phyloP scores from a whole-genome alignment of 805 yeast species.

The Suhomyces emberorum region DNA sequence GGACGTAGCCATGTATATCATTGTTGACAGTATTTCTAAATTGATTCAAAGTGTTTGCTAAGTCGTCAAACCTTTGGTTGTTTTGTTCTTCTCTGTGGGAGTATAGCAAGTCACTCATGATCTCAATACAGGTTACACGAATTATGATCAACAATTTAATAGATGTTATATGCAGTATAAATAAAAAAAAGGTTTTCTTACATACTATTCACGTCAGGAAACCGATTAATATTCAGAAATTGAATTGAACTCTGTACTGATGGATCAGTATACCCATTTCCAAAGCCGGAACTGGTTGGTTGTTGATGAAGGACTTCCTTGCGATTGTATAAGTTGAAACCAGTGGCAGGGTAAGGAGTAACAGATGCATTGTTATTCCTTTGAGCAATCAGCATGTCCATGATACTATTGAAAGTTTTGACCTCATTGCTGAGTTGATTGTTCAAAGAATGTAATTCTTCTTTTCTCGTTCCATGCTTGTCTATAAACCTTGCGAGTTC shows the following conservation, averaged over 20 bases:
- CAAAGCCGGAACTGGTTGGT: constrained; percentile 42
- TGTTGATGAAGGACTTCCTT: constrained; percentile 17
- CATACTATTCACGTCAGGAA: constrained; percentile 26
- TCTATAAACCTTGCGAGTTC: constrained; percentile 73
- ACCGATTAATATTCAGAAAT: constrained; percentile 27
- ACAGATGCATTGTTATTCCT: not conserved
- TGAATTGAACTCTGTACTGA: constrained; percentile 10
- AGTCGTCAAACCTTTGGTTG: constrained; percentile 40
- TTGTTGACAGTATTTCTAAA: constrained; percentile 41
- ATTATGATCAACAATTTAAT: too few species aligned
- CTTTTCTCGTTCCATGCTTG: constrained; percentile 69
- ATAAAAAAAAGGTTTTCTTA: too few species aligned
- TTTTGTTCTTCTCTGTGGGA: constrained; percentile 42
- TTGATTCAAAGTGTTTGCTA: constrained; percentile 41
- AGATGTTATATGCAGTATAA: too few species aligned
- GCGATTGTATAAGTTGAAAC: too few species aligned
- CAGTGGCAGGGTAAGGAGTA: constrained; percentile 8
- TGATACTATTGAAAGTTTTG: constrained; percentile 61
- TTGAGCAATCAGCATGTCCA: constrained; percentile 41
- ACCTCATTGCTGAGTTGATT: constrained; percentile 69
- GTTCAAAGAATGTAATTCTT: constrained; percentile 72
- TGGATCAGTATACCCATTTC: constrained; percentile 19
- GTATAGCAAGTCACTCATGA: constrained; percentile 26
- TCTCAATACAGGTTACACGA: too few species aligned
- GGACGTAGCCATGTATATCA: constrained; percentile 40